These are phyloP conservation scores for Graphiopsis chlorocephala DNA, from an alignment of 2,329 filamentous ascomycete genomes.

Conservation along the genomic window DNA sequence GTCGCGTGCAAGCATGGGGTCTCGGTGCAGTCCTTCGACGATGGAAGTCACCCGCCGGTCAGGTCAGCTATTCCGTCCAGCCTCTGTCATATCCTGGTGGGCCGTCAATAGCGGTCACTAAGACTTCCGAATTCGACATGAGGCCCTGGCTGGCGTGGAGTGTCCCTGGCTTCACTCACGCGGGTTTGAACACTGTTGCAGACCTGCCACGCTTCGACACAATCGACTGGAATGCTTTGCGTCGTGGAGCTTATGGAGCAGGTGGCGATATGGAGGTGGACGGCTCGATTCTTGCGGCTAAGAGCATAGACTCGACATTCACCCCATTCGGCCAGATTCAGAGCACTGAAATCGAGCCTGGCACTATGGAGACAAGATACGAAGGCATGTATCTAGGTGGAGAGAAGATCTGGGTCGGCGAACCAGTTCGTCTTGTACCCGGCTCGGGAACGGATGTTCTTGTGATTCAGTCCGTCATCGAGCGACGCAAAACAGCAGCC, in stretches of 20 bases:
- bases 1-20: conserved; percentile 52
- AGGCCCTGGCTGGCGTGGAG: conserved; percentile 60
- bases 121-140: conserved; percentile 44
- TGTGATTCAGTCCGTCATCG: conserved; percentile 45
- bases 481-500: conserved; percentile 28
- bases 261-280: conserved; percentile 53
- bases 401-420: conserved; percentile 60
- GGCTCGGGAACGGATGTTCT: conserved; percentile 50
- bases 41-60: conserved; percentile 32
- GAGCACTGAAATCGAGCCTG: conserved; percentile 36
- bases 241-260: conserved; percentile 43
- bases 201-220: conserved; percentile 44
- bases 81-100: conserved; percentile 41
- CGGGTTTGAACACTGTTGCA: conserved; percentile 40
- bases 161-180: conserved; percentile 51
- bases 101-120: conserved; percentile 37
- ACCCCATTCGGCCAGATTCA: conserved; percentile 52
- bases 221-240: conserved; percentile 50
- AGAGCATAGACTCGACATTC: conserved; percentile 54
- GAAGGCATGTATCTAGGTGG: conserved; percentile 57
- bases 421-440: conserved; percentile 52
- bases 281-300: conserved; percentile 57
- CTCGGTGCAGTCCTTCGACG: conserved; percentile 51
- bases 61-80: conserved; percentile 24
- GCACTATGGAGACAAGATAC: conserved; percentile 45